phyloP scores from a whole-genome alignment of 495 filamentous ascomycete genomes.

The Penicillium lagena region DNA sequence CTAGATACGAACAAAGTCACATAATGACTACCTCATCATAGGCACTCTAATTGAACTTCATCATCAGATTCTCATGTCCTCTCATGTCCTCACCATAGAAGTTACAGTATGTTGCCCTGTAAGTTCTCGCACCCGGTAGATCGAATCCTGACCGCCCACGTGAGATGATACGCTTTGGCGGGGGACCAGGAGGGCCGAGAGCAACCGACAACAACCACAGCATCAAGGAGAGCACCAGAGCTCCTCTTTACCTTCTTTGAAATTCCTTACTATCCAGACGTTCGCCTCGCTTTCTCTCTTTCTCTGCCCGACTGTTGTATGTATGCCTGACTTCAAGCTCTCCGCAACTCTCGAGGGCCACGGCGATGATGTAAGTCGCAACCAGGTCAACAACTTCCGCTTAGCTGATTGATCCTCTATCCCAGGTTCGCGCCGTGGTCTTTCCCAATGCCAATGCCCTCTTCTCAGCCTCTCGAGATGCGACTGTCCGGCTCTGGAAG shows the following conservation, averaged over 20 bases:
- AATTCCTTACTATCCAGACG: background rate
- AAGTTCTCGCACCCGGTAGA: conserved; percentile 22
- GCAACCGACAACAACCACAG: conserved; percentile 19
- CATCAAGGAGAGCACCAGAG: background rate
- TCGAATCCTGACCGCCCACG: conserved; percentile 24
- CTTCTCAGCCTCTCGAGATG: conserved; percentile 84
- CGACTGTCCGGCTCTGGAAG: conserved; percentile 84
- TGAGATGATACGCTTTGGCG: conserved; percentile 27
- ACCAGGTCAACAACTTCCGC: conserved; percentile 6
- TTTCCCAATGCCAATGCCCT: conserved; percentile 70
- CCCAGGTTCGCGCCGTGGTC: conserved; percentile 78
- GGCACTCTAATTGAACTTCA: no score
- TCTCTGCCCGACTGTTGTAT: conserved; percentile 16
- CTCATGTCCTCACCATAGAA: background rate
- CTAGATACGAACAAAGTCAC: no score
- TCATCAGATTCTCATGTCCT: no score
- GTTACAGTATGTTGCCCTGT: background rate
- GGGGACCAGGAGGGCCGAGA: conserved; percentile 17
- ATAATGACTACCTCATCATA: no score
- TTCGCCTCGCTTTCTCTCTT: background rate
- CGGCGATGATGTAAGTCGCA: conserved; percentile 67
- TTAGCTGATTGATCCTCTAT: no score
- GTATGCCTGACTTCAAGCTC: conserved; percentile 69
- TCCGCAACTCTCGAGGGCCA: conserved; percentile 76
- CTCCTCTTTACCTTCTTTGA: background rate